These are phyloP conservation scores for Neonectria sp. DNA, from an alignment of 2,329 filamentous ascomycete species.

Conservation along the genomic window DNA sequence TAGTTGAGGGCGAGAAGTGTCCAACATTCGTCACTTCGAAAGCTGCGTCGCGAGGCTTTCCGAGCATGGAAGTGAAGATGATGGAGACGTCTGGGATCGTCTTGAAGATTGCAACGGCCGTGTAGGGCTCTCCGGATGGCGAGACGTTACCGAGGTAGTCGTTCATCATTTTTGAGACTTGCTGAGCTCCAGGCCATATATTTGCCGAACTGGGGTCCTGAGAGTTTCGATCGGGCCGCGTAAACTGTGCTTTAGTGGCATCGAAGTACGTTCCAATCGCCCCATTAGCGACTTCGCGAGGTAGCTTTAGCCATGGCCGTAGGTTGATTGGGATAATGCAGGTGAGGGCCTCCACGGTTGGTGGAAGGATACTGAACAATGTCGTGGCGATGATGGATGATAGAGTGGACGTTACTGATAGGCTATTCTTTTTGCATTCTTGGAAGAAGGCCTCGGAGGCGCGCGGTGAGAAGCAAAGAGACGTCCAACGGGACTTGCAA, in stretches of 20 bases:
- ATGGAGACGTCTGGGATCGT: slow-evolving; percentile 57
- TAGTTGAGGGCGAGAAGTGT: slow-evolving; percentile 44
- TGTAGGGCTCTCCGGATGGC: slow-evolving; percentile 36
- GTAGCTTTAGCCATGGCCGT: slow-evolving; percentile 30
- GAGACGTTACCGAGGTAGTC: slow-evolving; percentile 30
- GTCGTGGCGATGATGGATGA: slow-evolving; percentile 30
- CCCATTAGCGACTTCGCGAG: slow-evolving; percentile 16
- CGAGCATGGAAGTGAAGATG: slow-evolving; percentile 54
- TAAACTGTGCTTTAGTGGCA: slow-evolving; percentile 26
- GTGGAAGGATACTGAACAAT: slow-evolving; percentile 30
- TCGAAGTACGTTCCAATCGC: slow-evolving; percentile 36
- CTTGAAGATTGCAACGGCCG: slow-evolving; percentile 53
- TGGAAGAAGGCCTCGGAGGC: slow-evolving; percentile 21
- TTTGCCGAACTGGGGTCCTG: neutral
- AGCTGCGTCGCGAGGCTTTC: slow-evolving; percentile 53
- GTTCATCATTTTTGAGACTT: slow-evolving; percentile 1
- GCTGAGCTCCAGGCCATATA: slow-evolving; percentile 17
- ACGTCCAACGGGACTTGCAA: slow-evolving; percentile 31
- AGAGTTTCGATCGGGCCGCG: neutral
- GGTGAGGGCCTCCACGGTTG: slow-evolving; percentile 28
- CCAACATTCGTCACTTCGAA: slow-evolving; percentile 65
- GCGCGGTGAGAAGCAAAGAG: slow-evolving; percentile 29
- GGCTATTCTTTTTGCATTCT: slow-evolving; percentile 28
- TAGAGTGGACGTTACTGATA: slow-evolving; percentile 30
- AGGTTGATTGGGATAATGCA: slow-evolving; percentile 38